These are phyloP conservation scores for Canariomyces notabilis DNA, from an alignment of 2,329 filamentous ascomycete genomes.

Conservation along the genomic window DNA sequence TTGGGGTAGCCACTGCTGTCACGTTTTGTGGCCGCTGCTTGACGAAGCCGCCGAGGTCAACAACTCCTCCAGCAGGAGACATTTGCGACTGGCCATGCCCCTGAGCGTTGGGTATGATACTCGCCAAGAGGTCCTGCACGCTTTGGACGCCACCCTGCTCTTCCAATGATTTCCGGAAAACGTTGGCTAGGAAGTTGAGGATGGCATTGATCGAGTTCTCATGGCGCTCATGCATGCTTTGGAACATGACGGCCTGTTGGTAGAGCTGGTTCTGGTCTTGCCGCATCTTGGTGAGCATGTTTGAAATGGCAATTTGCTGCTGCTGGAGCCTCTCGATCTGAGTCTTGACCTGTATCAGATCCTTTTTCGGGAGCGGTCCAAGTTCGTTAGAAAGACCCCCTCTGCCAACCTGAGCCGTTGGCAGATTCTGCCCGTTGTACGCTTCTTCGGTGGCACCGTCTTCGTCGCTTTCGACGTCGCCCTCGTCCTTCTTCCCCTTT, in stretches of 20 bases:
- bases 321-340: constrained; percentile 79
- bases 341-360: constrained; percentile 70
- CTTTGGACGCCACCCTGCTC: constrained; percentile 72
- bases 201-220: constrained; percentile 99
- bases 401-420: constrained; percentile 15
- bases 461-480: constrained; percentile 68
- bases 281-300: constrained; percentile 72
- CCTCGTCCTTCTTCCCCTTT: constrained; percentile 58
- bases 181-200: constrained; percentile 90
- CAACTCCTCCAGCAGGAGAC: constrained; percentile 51
- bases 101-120: constrained; percentile 55
- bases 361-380: constrained; percentile 58
- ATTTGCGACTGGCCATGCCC: constrained; percentile 37
- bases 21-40: constrained; percentile 40
- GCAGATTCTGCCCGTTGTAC: constrained; percentile 24
- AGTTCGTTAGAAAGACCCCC: constrained; percentile 34
- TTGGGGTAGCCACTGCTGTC: constrained; percentile 39
- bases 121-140: constrained; percentile 77
- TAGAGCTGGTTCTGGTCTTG: constrained; percentile 85
- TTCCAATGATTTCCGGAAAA: constrained; percentile 90
- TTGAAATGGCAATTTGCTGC: constrained; percentile 81
- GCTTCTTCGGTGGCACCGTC: constrained; percentile 42
- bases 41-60: constrained; percentile 57
- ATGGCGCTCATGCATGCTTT: constrained; percentile 89
- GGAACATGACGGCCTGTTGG: constrained; percentile 81